These are phyloP conservation scores for Bryoerythrophyllum caledonicum DNA, from an alignment of 225 moss, liverwort and hornwort species.

Conservation along the genomic window DNA sequence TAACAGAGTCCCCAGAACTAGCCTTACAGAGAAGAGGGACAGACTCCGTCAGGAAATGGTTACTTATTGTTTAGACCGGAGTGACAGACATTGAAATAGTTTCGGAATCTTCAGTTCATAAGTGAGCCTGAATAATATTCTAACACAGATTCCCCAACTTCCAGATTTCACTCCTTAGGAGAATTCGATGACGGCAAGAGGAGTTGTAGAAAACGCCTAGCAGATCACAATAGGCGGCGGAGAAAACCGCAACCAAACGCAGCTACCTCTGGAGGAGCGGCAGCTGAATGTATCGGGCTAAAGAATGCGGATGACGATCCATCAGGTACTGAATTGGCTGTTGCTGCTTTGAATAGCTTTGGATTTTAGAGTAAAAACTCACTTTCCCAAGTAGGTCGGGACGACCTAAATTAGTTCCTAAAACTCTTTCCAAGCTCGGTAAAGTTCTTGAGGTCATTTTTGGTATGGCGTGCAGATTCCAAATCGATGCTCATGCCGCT, in stretches of 20 bases:
- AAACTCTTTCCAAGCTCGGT: neutral
- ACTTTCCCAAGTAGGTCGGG: no score
- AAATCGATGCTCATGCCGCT: conserved; percentile 74
- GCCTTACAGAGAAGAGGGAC: neutral
- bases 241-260: conserved; percentile 82
- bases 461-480: conserved; percentile 45
- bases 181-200: conserved; percentile 97
- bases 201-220: conserved; percentile 90
- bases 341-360: conserved; percentile 9
- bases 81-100: neutral
- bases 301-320: conserved; percentile 61
- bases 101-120: neutral
- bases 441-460: conserved; percentile 7
- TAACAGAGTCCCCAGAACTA: neutral
- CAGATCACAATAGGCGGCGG: conserved; percentile 87
- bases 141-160: conserved; percentile 2
- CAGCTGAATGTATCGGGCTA: conserved; percentile 56
- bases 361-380: neutral
- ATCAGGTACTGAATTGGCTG: conserved; percentile 27
- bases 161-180: conserved; percentile 83
- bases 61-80: neutral
- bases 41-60: neutral
- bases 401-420: neutral
- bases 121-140: neutral
- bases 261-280: conserved; percentile 43